A percentile compares a stretch with the other conserved stretches of the same genome.
Evolutionary conservation across 2,329 filamentous ascomycete species (phyloP).

Genomic region (Mollisia scopiformis): DNA sequence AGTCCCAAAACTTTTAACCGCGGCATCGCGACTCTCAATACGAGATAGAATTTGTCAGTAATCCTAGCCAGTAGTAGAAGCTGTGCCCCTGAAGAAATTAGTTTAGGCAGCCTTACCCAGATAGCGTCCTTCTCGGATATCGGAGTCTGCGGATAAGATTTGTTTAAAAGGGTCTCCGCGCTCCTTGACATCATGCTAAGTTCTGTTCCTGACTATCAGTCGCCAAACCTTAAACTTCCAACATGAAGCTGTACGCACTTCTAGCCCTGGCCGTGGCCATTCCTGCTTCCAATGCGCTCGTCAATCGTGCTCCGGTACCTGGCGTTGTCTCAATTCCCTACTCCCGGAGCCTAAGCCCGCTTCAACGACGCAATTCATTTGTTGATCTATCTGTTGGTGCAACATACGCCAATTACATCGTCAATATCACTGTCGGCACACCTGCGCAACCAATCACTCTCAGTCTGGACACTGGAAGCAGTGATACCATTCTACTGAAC

Average conservation of each 20-base stretch:
- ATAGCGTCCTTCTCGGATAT: not conserved
- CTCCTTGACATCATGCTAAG: not conserved
- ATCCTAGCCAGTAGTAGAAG: not conserved
- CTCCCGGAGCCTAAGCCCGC: not conserved
- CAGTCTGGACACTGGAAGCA: conserved; percentile 4
- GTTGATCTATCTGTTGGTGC: not conserved
- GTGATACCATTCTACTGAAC: not conserved
- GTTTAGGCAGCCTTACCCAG: not conserved
- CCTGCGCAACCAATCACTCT: not conserved
- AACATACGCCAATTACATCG: not conserved
- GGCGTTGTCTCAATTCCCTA: not conserved
- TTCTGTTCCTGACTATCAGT: not conserved
- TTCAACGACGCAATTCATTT: not conserved
- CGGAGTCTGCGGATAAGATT: not conserved
- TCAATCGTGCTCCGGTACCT: not conserved
- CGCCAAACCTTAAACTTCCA: not conserved
- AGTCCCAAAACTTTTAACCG: not conserved
- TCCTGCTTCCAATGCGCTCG: not conserved
- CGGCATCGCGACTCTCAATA: not conserved
- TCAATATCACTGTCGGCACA: not conserved
- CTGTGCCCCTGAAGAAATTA: not conserved
- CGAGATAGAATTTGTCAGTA: not conserved
- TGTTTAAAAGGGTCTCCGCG: not conserved
- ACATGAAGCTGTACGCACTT: not conserved
- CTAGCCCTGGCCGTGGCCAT: not conserved